A percentile compares a stretch with the other conserved stretches of the same genome.
phyloP scores from a whole-genome alignment of 129 eudicot genomes.

The Gnaphalium uliginosum region DNA sequence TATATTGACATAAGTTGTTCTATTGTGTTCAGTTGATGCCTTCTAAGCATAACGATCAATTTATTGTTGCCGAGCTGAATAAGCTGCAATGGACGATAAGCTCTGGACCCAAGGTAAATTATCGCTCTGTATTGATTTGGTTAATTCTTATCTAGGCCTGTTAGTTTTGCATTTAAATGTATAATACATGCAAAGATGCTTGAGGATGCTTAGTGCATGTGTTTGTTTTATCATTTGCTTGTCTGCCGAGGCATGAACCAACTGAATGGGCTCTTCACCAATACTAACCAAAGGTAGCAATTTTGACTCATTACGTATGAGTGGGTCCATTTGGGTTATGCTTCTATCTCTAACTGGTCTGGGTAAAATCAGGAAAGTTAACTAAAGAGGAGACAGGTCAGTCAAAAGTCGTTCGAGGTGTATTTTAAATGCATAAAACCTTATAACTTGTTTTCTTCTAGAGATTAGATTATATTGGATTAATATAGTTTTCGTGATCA shows the following conservation, averaged over 20 bases:
- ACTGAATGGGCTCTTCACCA: no score
- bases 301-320: no score
- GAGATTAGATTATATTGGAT: not conserved
- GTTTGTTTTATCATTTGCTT: not conserved
- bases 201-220: not conserved
- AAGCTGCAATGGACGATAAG: slow-evolving; percentile 61
- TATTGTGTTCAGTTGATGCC: slow-evolving; percentile 68
- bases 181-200: not conserved
- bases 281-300: no score
- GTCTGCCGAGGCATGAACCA: not conserved
- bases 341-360: not conserved
- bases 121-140: not conserved
- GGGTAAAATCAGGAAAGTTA: not conserved
- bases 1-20: not conserved
- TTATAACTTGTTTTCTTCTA: not conserved
- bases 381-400: not conserved
- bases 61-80: slow-evolving; percentile 62
- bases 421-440: no score
- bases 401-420: not conserved
- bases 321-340: not conserved
- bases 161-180: slow-evolving; percentile 9
- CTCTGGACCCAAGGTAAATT: slow-evolving; percentile 59
- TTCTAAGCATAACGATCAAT: slow-evolving; percentile 60
- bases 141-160: not conserved
- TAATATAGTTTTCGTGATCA: no score